phyloP scores from a whole-genome alignment of 2,329 filamentous ascomycete genomes.

The Hypoxylon rubiginosum region DNA sequence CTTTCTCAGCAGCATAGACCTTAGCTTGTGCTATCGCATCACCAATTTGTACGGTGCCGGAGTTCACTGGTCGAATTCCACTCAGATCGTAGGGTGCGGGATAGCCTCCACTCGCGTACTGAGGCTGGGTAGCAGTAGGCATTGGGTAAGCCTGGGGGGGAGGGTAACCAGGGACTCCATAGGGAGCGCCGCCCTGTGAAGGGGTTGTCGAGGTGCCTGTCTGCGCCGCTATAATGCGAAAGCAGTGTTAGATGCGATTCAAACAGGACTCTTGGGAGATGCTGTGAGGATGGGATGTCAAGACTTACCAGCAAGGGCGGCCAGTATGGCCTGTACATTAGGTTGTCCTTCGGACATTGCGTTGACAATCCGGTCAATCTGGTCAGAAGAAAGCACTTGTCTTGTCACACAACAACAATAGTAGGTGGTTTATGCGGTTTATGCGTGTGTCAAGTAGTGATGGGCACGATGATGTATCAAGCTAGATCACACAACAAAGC shows the following conservation, averaged over 20 bases:
- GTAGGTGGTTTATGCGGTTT: background rate
- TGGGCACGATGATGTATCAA: background rate
- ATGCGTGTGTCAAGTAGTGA: background rate
- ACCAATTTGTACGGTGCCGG: constrained; percentile 84
- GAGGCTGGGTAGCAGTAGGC: constrained; percentile 56
- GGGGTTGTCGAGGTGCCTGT: constrained; percentile 57
- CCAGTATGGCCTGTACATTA: constrained; percentile 37
- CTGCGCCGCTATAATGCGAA: constrained; percentile 58
- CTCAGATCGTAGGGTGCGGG: constrained; percentile 80
- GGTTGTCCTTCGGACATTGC: constrained; percentile 38
- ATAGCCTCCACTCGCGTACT: constrained; percentile 57
- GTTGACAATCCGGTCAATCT: constrained; percentile 12
- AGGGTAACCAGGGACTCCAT: constrained; percentile 54
- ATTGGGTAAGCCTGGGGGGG: constrained; percentile 58
- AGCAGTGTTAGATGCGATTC: constrained; percentile 39
- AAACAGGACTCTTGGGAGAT: background rate
- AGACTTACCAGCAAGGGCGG: constrained; percentile 38
- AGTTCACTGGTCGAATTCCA: constrained; percentile 81
- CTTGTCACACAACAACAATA: background rate
- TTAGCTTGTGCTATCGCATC: constrained; percentile 89
- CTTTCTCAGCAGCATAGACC: constrained; percentile 84
- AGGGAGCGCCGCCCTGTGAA: constrained; percentile 57
- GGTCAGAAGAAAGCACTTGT: constrained; percentile 2
- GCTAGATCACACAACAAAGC: background rate
- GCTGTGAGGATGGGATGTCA: background rate